Evolutionary conservation across 2,329 filamentous ascomycete species (phyloP).

Genomic region (Colletotrichum camelliae): DNA sequence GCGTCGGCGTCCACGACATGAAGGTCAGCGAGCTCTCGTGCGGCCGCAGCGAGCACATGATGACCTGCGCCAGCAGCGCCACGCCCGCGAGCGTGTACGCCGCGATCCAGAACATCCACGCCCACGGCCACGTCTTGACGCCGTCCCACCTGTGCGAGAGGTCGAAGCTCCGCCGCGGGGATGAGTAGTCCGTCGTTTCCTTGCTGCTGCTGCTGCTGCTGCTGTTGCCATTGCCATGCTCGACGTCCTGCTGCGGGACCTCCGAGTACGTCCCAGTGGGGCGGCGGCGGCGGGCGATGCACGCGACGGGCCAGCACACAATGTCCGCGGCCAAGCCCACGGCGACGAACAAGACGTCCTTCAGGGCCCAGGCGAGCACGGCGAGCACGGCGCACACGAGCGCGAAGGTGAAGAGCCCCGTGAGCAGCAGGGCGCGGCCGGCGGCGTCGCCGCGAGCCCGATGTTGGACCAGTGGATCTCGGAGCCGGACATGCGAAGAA

Average conservation of each 20-base stretch:
- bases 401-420: constrained; percentile 32
- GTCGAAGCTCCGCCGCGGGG: constrained; percentile 4
- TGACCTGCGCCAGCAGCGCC: constrained; percentile 24
- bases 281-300: background rate
- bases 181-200: background rate
- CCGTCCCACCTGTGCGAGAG: background rate
- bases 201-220: constrained; percentile 1
- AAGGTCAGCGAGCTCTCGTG: constrained; percentile 34
- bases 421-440: constrained; percentile 33
- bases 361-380: constrained; percentile 28
- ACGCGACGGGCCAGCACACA: constrained; percentile 27
- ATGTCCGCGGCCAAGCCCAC: constrained; percentile 29
- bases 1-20: constrained; percentile 38
- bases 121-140: background rate
- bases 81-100: constrained; percentile 17
- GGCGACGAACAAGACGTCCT: constrained; percentile 26
- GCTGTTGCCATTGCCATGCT: background rate
- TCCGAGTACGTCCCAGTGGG: constrained; percentile 22
- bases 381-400: constrained; percentile 23
- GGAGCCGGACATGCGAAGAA: constrained; percentile 37
- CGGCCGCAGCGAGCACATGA: constrained; percentile 28
- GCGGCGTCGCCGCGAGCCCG: constrained; percentile 34
- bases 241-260: constrained; percentile 30
- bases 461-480: constrained; percentile 41
- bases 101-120: background rate